Evolutionary conservation across 2,329 filamentous ascomycete genomes (phyloP), one percentile per base, ranked within the genome.

Genomic region (Polychaeton citri): DNA sequence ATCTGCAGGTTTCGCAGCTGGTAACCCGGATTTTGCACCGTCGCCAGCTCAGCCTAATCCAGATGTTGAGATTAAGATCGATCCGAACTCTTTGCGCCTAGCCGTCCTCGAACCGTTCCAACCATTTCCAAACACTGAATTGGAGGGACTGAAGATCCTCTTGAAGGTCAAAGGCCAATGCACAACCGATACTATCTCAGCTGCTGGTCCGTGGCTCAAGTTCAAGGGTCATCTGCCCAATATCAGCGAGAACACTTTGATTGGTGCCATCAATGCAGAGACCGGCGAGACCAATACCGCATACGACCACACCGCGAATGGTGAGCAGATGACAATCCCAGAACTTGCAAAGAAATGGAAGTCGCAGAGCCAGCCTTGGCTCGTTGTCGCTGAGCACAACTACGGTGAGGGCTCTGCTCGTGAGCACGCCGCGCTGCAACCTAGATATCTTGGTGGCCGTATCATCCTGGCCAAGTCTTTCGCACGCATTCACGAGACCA

Each of bases 181-280:
- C 71, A 98, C 90, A 38, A 98, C 90, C 30, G 90, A 98, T 63
- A 96, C 90, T 50, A 98, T 98, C 62, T 96, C 87, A 24, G 88
- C 88, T 21, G 88, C 88, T 1, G 88, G 88, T 5, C 88, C 88
- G 12, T 96, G 88, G 88, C 75, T 98, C 48, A 96, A 96, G 65
- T 98, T 96, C 76, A 96, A 96, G 71, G 90, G 90, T 43, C 90
- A 98, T 62, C 75, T 98, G 43, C 85, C 90, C 59, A 98, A 98
- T 69, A 98, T 98, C 60, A 82, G 79, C 49, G 85, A 85, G 56
- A 98, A 98, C 72, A 98, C 90, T 2, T 76, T 98, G 46, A 95
- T 95, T 63, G 90, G 86, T 36, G 90, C 90, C 41, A 72, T 87
- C 56, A 95, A 95, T 61, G 86, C 82, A 30, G 84, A 83, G 43